Percentiles rank a stretch among this genome's conserved stretches.
These are phyloP conservation scores for Fusarium duplospermum DNA, from an alignment of 2,329 filamentous ascomycete genomes.

Conservation along the genomic window DNA sequence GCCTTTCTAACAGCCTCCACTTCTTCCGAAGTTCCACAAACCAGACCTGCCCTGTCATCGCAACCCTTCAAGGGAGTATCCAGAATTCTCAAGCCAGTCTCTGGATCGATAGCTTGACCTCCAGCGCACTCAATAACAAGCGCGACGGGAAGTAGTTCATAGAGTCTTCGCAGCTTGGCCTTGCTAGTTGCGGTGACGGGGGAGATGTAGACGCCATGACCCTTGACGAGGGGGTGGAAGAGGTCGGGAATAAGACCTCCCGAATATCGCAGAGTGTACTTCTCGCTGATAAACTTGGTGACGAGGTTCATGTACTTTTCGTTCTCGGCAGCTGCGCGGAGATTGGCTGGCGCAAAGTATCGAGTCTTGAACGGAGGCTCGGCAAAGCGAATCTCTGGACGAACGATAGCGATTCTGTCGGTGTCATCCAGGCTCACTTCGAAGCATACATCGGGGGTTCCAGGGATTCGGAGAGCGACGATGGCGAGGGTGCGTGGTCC, in stretches of 20 bases:
- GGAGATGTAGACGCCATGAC: constrained; percentile 70
- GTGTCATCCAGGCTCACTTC: constrained; percentile 59
- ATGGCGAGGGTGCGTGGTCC: constrained; percentile 67
- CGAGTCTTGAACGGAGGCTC: constrained; percentile 57
- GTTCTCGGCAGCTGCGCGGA: constrained; percentile 66
- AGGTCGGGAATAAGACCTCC: constrained; percentile 72
- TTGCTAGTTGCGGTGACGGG: constrained; percentile 63
- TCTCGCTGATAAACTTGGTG: constrained; percentile 59
- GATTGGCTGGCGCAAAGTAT: constrained; percentile 73
- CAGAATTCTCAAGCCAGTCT: constrained; percentile 55
- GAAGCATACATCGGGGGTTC: constrained; percentile 55
- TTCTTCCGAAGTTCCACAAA: constrained; percentile 63
- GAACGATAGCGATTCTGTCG: constrained; percentile 52
- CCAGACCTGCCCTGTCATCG: constrained; percentile 62
- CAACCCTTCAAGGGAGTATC: constrained; percentile 52
- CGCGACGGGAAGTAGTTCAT: constrained; percentile 70
- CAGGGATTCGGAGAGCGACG: constrained; percentile 63
- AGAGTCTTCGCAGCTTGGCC: constrained; percentile 69
- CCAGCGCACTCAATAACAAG: constrained; percentile 70
- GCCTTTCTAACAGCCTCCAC: constrained; percentile 53
- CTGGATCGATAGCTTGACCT: constrained; percentile 65
- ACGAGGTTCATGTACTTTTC: constrained; percentile 62
- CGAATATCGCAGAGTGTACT: constrained; percentile 70
- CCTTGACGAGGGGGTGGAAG: constrained; percentile 69
- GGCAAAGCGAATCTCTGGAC: constrained; percentile 53